These are phyloP conservation scores for Penicillium canariense DNA, from an alignment of 495 filamentous ascomycete genomes.

Conservation along the genomic window DNA sequence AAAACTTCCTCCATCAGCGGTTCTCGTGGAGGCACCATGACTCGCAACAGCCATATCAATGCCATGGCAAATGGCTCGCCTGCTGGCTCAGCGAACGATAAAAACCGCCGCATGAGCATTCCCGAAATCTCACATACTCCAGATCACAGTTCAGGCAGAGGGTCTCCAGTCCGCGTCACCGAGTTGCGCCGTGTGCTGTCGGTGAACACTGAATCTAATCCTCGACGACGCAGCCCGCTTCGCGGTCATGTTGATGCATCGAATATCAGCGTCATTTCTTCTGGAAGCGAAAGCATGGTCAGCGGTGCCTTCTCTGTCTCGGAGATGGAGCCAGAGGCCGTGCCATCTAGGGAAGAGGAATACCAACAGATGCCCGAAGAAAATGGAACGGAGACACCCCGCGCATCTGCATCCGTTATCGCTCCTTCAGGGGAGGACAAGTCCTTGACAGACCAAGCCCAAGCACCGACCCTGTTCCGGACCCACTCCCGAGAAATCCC, in stretches of 20 bases:
- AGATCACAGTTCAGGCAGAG: constrained; percentile 55
- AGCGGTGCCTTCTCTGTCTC: constrained; percentile 40
- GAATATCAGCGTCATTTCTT: constrained; percentile 38
- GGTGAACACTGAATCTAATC: constrained; percentile 38
- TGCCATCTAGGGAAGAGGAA: constrained; percentile 30
- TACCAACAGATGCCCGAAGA: constrained; percentile 18
- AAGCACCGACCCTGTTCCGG: constrained; percentile 1
- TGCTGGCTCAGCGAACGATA: constrained; percentile 27
- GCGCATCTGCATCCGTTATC: constrained; percentile 24
- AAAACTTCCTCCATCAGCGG: constrained; percentile 69
- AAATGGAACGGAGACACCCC: constrained; percentile 38
- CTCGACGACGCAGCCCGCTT: constrained; percentile 41
- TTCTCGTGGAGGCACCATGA: constrained; percentile 61
- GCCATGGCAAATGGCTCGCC: constrained; percentile 41
- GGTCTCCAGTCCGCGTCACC: constrained; percentile 77
- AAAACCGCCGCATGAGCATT: constrained; percentile 38
- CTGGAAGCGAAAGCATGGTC: constrained; percentile 48
- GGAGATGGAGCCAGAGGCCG: constrained; percentile 35
- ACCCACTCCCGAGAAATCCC: constrained; percentile 33
- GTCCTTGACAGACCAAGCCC: constrained; percentile 1
- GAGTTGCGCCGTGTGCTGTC: constrained; percentile 77
- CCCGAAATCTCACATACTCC: constrained; percentile 51
- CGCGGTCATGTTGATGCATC: constrained; percentile 37
- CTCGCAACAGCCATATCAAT: constrained; percentile 57
- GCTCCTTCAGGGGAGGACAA: constrained; percentile 13